Percentiles rank a stretch among this genome's conserved stretches.
Conservation (phyloP, 2,329 filamentous ascomycete species). For the Fusarium sp. region DNA sequence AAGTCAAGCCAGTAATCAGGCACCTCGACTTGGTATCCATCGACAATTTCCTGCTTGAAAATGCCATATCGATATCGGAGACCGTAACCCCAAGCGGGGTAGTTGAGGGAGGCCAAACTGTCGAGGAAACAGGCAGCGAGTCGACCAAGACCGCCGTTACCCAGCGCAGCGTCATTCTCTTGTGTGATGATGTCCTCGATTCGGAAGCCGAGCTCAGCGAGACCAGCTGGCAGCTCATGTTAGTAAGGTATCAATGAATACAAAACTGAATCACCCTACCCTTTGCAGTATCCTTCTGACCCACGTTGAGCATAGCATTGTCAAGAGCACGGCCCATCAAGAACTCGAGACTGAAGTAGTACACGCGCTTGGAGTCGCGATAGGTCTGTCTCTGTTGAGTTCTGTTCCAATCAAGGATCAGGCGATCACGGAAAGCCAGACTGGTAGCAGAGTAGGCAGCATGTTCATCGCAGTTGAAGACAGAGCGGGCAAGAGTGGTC, state of each 20-base stretch:
- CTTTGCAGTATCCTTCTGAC: conserved; percentile 84
- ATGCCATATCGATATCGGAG: conserved; percentile 96
- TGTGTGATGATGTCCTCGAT: conserved; percentile 95
- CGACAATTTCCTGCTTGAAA: conserved; percentile 99
- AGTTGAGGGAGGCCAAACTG: conserved; percentile 93
- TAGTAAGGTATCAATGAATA: not conserved
- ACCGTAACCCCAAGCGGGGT: conserved; percentile 96
- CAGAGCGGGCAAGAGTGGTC: conserved; percentile 91
- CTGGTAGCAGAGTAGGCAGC: conserved; percentile 93
- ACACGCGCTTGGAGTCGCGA: conserved; percentile 89
- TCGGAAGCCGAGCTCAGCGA: conserved; percentile 90
- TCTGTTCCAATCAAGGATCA: conserved; percentile 97
- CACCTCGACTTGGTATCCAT: conserved; percentile 97
- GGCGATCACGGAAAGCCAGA: conserved; percentile 88
- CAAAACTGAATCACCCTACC: conserved; percentile 58
- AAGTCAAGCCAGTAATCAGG: conserved; percentile 99
- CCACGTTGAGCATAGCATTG: conserved; percentile 98
- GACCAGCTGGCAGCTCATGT: conserved; percentile 70
- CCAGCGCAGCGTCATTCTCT: conserved; percentile 94
- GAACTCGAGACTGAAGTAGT: conserved; percentile 97
- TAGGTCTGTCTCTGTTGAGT: conserved; percentile 97
- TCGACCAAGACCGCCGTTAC: conserved; percentile 94
- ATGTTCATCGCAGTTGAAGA: conserved; percentile 97
- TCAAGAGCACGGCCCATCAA: conserved; percentile 96
- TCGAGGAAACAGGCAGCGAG: conserved; percentile 97